These are phyloP conservation scores for Zygnema cylindricum DNA, from an alignment of 139 green algal genomes.

Conservation along the genomic window DNA sequence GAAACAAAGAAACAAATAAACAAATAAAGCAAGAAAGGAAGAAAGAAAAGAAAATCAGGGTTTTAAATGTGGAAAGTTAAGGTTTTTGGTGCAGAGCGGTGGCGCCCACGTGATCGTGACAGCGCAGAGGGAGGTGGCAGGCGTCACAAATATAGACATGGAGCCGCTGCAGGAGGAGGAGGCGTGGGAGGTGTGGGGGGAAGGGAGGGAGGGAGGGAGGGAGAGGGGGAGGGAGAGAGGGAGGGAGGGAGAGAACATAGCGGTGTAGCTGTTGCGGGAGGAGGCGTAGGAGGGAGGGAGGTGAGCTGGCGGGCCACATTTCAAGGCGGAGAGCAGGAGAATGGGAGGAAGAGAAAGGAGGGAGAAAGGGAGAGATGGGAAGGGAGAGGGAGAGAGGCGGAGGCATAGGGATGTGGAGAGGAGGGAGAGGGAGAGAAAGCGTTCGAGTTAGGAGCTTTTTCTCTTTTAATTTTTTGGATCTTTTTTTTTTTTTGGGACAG, in stretches of 20 bases:
- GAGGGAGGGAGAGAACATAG: neutral
- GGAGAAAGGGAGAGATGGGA: neutral
- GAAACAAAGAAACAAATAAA: no score
- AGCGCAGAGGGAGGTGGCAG: neutral
- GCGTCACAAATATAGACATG: neutral
- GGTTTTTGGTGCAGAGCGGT: neutral
- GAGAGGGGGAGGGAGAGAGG: neutral
- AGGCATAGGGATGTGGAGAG: neutral
- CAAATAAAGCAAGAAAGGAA: no score
- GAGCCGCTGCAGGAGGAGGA: neutral
- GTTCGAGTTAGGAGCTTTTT: neutral
- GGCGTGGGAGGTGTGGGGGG: neutral
- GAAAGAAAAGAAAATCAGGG: no score
- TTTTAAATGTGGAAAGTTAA: no score
- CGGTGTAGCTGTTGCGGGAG: neutral
- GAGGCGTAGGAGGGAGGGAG: neutral
- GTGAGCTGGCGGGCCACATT: neutral
- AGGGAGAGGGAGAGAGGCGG: neutral
- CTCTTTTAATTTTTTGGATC: neutral
- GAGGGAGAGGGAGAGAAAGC: slow-evolving; percentile 1
- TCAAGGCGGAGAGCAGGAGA: neutral
- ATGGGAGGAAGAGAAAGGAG: neutral
- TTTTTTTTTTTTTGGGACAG: neutral
- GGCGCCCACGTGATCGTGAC: neutral
- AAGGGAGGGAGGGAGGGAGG: neutral